These are phyloP conservation scores for sorghum (Sorghum bicolor) DNA, from an alignment of 176 grass and related monocot species.

Conservation along the genomic window Sorghum_bicolor_NCBIv3 NC_012870.2:5296001-5296500, in stretches of 20 bases:
- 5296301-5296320: not conserved
- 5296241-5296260: not conserved
- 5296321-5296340: slow-evolving; percentile 5
- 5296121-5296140: not conserved
- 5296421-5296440: not conserved
- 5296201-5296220: slow-evolving; percentile 3
- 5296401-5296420: not conserved
- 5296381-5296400: not conserved
- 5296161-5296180: not conserved
- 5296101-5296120: not conserved
- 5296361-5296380: not conserved
- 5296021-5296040: not conserved
- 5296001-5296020: slow-evolving; percentile 17
- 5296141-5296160: not conserved
- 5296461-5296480: not conserved
- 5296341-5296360: not conserved
- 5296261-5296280: slow-evolving; percentile 25
- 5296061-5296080: not conserved
- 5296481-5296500: not conserved
- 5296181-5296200: not conserved
- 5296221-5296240: not conserved
- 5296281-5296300: not conserved
- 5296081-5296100: not conserved
- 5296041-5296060: not conserved
- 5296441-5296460: not conserved